A percentile compares a stretch with the other conserved stretches of the same genome.
Conservation (phyloP, 2,329 filamentous ascomycete genomes). For the Xylariaceae sp. region DNA sequence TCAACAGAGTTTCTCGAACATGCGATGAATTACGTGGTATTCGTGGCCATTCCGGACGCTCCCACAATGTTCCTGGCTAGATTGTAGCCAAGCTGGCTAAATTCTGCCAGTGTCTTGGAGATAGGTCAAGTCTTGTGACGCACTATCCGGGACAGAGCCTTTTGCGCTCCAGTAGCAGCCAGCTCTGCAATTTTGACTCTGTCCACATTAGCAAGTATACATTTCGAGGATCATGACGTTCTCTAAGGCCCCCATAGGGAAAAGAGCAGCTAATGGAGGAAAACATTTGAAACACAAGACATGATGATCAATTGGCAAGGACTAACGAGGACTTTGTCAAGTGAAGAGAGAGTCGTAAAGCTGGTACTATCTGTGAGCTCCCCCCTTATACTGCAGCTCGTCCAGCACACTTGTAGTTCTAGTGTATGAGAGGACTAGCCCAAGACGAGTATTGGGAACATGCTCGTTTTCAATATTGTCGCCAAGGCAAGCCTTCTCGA, state of each 20-base stretch:
- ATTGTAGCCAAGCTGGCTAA: conserved; percentile 10
- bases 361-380: background rate
- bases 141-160: background rate
- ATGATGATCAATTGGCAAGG: background rate
- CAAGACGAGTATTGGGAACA: conserved; percentile 21
- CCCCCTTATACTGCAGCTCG: background rate
- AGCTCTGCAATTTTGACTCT: conserved; percentile 1
- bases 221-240: background rate
- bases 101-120: conserved; percentile 7
- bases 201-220: background rate
- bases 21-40: background rate
- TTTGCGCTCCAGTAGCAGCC: background rate
- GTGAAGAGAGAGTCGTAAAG: background rate
- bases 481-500: conserved; percentile 40
- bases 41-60: background rate
- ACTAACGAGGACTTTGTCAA: background rate
- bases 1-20: background rate
- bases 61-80: background rate
- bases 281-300: background rate
- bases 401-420: conserved; percentile 5
- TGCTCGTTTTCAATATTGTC: conserved; percentile 15
- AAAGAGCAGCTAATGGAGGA: background rate
- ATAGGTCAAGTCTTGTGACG: background rate
- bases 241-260: background rate
- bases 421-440: conserved; percentile 14